Conservation (phyloP, 176 grass and related monocot species). For the Stipa capillata region DNA sequence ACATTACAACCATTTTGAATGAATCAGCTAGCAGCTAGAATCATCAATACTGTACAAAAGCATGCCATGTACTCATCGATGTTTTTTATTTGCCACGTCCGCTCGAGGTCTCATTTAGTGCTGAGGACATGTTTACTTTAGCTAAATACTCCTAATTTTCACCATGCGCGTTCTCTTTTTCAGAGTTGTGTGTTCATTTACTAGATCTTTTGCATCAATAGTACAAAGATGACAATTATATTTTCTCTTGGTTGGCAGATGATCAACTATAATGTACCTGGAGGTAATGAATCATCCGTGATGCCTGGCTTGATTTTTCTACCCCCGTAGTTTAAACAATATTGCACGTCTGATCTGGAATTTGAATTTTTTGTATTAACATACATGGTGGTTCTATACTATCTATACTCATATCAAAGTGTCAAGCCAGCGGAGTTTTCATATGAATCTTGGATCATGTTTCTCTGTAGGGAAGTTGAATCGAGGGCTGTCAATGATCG, state of each 20-base stretch:
- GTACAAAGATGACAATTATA: neutral
- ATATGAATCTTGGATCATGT: neutral
- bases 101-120: neutral
- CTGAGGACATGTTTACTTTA: too few species aligned
- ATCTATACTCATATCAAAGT: neutral
- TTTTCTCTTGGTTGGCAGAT: neutral
- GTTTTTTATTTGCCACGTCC: neutral
- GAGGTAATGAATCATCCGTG: conserved; percentile 8
- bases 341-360: neutral
- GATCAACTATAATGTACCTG: conserved; percentile 30
- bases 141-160: neutral
- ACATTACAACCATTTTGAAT: too few species aligned
- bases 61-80: neutral
- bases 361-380: neutral
- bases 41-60: too few species aligned
- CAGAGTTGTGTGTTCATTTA: neutral
- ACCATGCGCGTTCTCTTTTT: neutral
- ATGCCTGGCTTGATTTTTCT: neutral
- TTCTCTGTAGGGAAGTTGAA: conserved; percentile 28
- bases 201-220: neutral
- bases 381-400: neutral
- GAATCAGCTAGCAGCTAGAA: too few species aligned
- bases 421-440: neutral
- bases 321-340: neutral
- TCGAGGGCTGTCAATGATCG: conserved; percentile 29